Evolutionary conservation across 1,284 basidiomycete genomes (phyloP).

Genomic region (Phylloboletellus chloephorus): DNA sequence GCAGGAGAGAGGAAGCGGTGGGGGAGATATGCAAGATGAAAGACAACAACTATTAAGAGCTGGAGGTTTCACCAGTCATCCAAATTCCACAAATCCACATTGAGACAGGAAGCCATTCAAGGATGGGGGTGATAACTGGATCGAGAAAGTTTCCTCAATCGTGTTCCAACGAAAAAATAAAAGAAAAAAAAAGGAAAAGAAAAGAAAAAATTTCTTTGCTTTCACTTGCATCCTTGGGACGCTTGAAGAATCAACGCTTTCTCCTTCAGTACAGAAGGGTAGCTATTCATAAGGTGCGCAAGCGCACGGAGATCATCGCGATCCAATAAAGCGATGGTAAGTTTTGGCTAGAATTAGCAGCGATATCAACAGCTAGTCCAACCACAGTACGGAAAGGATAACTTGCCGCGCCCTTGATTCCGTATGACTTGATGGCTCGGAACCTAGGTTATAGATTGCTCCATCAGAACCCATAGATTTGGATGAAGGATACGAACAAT

Average conservation of each 20-base stretch:
- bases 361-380: slow-evolving; percentile 3
- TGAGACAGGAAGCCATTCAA: too few relatives aligned
- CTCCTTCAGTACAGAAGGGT: slow-evolving; percentile 75
- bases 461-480: neutral
- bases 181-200: neutral
- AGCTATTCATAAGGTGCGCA: slow-evolving; percentile 84
- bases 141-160: neutral
- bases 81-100: neutral
- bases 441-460: slow-evolving; percentile 41
- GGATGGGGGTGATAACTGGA: neutral
- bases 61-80: slow-evolving; percentile 1
- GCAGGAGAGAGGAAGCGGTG: slow-evolving; percentile 4
- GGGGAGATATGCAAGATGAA: slow-evolving; percentile 15
- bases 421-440: slow-evolving; percentile 73
- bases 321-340: slow-evolving; percentile 78
- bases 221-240: slow-evolving; percentile 28
- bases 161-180: neutral
- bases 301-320: slow-evolving; percentile 78
- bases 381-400: neutral
- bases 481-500: slow-evolving; percentile 43
- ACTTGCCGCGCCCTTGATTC: slow-evolving; percentile 72
- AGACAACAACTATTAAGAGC: neutral
- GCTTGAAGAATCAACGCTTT: slow-evolving; percentile 49
- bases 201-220: neutral
- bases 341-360: slow-evolving; percentile 55